Evolutionary conservation across 441 rosid species (phyloP), one percentile per base, ranked within the genome.

Genomic region (Populus trichocarpa): DNA sequence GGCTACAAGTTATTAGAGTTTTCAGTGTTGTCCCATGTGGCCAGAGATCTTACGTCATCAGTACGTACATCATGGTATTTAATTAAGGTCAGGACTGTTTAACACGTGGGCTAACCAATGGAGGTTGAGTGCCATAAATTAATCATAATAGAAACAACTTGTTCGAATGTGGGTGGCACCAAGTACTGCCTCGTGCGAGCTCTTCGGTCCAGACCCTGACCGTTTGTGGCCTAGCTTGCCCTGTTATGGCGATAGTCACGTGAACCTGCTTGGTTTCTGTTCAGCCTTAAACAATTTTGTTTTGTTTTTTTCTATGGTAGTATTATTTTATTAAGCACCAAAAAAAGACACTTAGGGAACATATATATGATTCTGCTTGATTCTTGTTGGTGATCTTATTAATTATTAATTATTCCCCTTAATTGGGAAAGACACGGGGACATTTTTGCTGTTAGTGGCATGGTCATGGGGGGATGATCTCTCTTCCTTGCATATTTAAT

Each of bases 121-220:
- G 26, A 2, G 69, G 8, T 10, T 11, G 18, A 26, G 18, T 22
- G 30, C 8, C 30, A 66, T 13, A 23, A 57, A 57, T 57, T 13
- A 26, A 13, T 26, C 16, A 66, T 7, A 7, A 6, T n/a, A 50
- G 59, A 50, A 50, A 16, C 63, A 57, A 9, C 63, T 57, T 57
- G 63, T 64, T 65, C 14, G 75, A 65, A 77, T 61, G 75, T 77
- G 79, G 69, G 79, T 57, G 64, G 69, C 35, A 65, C 32, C 59
- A 20, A 33, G 68, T 18, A 59, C 30, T 6, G 76, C 7, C 70
- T 57, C 42, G 40, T 7, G 78, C 67, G 78, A 33, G 30, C 68
- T 67, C 59, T 46, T 53, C 71, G 78, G 72, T 67, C 66, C 78
- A 75, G 64, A 46, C 40, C 30, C 33, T 20, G 35, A 16, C 75